Evolutionary conservation across 2,329 filamentous ascomycete genomes (phyloP).

Genomic region (Colletotrichum lindemuthianum): DNA sequence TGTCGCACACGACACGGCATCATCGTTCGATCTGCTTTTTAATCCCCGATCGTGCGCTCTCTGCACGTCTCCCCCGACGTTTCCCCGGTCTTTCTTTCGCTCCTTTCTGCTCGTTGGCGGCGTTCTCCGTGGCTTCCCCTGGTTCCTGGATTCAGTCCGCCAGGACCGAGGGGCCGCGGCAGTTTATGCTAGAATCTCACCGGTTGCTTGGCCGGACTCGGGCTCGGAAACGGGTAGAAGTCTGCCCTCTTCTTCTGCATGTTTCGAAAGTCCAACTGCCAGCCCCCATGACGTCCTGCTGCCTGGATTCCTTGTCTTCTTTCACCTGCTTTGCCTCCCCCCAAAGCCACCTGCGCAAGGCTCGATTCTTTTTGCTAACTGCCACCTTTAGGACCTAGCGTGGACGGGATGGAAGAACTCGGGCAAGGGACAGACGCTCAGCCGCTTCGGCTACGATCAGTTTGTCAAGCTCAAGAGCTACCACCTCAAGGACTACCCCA

Average conservation of each 20-base stretch:
- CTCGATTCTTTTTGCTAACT: neutral
- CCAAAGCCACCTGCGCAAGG: conserved; percentile 37
- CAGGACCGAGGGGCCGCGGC: neutral
- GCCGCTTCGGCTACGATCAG: conserved; percentile 91
- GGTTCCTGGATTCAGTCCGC: neutral
- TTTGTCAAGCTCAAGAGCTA: conserved; percentile 97
- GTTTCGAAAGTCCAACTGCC: neutral
- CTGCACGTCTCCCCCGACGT: conserved; percentile 19
- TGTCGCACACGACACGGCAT: neutral
- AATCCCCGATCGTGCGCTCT: conserved; percentile 1
- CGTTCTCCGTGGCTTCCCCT: conserved; percentile 8
- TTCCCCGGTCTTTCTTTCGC: neutral
- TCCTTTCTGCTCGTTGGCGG: too few relatives aligned
- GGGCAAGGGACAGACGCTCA: conserved; percentile 89
- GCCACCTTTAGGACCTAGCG: conserved; percentile 76
- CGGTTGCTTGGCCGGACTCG: neutral
- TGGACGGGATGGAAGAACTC: conserved; percentile 99
- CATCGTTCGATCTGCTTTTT: conserved; percentile 7
- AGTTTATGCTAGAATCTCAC: neutral
- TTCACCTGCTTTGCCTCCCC: conserved; percentile 36
- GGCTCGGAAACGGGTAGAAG: neutral
- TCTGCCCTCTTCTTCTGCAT: conserved; percentile 2
- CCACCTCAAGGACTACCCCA: conserved; percentile 85
- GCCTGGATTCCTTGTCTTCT: neutral
- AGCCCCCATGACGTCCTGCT: neutral